These are phyloP conservation scores for Cryphonectria radicalis DNA, from an alignment of 2,329 filamentous ascomycete species.

Conservation along the genomic window DNA sequence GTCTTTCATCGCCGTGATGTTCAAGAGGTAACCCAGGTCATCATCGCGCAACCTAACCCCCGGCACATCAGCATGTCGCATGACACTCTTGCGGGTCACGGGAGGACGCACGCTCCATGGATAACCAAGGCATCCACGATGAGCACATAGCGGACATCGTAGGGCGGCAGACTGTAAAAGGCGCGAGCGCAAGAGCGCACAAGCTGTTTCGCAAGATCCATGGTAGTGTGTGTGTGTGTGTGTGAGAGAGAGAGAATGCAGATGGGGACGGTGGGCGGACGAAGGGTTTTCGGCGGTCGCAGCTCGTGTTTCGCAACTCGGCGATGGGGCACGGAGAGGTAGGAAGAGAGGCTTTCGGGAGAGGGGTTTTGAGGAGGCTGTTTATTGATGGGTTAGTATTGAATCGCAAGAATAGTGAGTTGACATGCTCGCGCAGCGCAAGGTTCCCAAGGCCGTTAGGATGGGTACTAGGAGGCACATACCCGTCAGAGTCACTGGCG, in stretches of 20 bases:
- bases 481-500: neutral
- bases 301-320: neutral
- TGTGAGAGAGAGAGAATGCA: neutral
- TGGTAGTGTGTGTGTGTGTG: slow-evolving; percentile 31
- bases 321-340: neutral
- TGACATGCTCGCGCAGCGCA: neutral
- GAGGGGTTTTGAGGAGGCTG: neutral
- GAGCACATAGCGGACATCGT: slow-evolving; percentile 81
- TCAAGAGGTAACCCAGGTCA: slow-evolving; percentile 84
- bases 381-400: neutral
- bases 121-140: slow-evolving; percentile 85
- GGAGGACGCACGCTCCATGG: slow-evolving; percentile 70
- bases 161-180: slow-evolving; percentile 57
- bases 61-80: slow-evolving; percentile 73
- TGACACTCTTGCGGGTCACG: slow-evolving; percentile 4
- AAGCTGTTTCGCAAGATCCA: slow-evolving; percentile 71
- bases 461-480: neutral
- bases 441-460: neutral
- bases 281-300: neutral
- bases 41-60: slow-evolving; percentile 74
- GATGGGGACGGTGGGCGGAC: neutral
- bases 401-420: neutral
- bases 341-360: neutral
- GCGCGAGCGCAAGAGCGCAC: slow-evolving; percentile 84
- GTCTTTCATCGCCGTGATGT: slow-evolving; percentile 82